phyloP scores from a whole-genome alignment of 1,139 yeast species.

The Yamadazyma pseudoaaseri region DNA sequence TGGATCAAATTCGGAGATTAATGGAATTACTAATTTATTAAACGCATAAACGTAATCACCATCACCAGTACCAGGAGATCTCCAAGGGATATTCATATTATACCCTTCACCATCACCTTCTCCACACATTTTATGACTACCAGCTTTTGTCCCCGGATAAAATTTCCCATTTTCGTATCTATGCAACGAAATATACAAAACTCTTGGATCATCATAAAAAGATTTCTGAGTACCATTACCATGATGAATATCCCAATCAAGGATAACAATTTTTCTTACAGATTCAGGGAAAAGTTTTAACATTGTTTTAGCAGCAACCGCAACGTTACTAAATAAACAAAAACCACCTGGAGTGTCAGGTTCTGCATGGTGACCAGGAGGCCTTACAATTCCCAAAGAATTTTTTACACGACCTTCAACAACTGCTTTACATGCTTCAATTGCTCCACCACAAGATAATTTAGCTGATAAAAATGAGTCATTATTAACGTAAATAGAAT shows the following conservation, averaged over 20 bases:
- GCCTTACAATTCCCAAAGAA: slow-evolving; percentile 91
- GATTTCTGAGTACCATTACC: slow-evolving; percentile 98
- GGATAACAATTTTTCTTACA: slow-evolving; percentile 75
- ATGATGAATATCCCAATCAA: slow-evolving; percentile 98
- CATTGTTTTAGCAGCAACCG: slow-evolving; percentile 91
- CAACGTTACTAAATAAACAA: slow-evolving; percentile 93
- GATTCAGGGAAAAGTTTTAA: slow-evolving; percentile 83
- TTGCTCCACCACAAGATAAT: slow-evolving; percentile 94
- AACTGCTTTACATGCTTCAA: slow-evolving; percentile 94
- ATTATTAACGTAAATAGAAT: slow-evolving; percentile 91
- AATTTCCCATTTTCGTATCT: slow-evolving; percentile 90
- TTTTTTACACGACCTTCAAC: slow-evolving; percentile 91
- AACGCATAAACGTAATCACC: slow-evolving; percentile 96
- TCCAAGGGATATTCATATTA: slow-evolving; percentile 93
- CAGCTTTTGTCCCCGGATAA: slow-evolving; percentile 89
- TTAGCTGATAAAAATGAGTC: slow-evolving; percentile 88
- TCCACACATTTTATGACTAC: slow-evolving; percentile 79
- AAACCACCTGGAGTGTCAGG: slow-evolving; percentile 97
- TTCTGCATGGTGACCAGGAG: slow-evolving; percentile 99
- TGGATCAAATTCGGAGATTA: slow-evolving; percentile 86
- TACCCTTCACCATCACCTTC: slow-evolving; percentile 84
- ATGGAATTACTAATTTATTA: slow-evolving; percentile 83
- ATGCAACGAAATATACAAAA: slow-evolving; percentile 86
- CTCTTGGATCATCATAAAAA: slow-evolving; percentile 85
- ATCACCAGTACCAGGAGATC: slow-evolving; percentile 88